Evolutionary conservation across 2,329 filamentous ascomycete genomes (phyloP), one percentile per base, ranked within the genome.

Genomic region (Fusarium bulbicola): DNA sequence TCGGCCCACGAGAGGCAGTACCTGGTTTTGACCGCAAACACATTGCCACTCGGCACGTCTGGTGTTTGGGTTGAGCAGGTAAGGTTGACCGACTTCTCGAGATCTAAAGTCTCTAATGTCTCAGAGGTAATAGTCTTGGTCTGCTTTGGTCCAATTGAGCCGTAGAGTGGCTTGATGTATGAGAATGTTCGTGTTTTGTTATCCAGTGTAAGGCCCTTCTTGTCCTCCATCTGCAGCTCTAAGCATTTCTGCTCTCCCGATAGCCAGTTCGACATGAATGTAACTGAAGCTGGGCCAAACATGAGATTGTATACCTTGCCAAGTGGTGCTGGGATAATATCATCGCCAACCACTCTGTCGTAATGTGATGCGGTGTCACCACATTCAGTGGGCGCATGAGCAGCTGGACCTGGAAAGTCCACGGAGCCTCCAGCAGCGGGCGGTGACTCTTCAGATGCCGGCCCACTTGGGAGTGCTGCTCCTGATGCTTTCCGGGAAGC

Each of bases 1-100:
- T 96, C 91, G 8, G 92, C 95, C 96, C 96, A 99, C 58, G 93
- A 93, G 28, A 99, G 86, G 79, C 97, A 97, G 79, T 98, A 99
- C 76, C 93, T 93, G 7, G 96, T 99, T 83, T 98, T 98, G 50
- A 94, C 93, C 42, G 90, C 89, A 79, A 99, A 99, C 7, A 97
- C 89, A 79, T 95, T 97, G 39, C 96, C 96, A 79, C 91, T 97
- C 1, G 96, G 96, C 5, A 99, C 96, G 80, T 99, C 97, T 0
- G 96, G 96, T 20, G 93, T 99, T 78, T 95, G 93, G 0, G 95
- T 98, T 36, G 90, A 92, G 63, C 94, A 91, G 6, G 91, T 90
- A n/a, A 99, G 87, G 59, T 92, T 93, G 63, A 97, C 90, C 5
- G 93, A 90, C 80, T 95, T 97, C 63, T 98, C 95, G 21, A 97